These are phyloP conservation scores for Penicillium nucicola DNA, from an alignment of 495 filamentous ascomycete species.

Conservation along the genomic window DNA sequence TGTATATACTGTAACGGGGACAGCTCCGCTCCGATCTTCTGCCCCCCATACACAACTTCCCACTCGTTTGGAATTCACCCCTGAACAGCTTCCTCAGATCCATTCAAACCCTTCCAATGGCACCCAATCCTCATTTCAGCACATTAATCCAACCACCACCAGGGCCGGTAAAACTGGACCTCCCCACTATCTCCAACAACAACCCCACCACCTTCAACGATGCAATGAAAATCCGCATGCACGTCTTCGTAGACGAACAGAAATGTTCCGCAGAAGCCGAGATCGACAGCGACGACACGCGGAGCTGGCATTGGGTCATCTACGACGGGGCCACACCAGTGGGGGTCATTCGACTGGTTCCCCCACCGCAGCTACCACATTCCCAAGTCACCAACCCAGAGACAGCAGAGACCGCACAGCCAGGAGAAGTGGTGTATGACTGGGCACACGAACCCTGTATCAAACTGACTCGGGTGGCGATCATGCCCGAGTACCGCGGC, in stretches of 20 bases:
- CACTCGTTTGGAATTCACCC: background rate
- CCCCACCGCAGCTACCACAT: constrained; percentile 67
- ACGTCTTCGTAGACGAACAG: constrained; percentile 80
- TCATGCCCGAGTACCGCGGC: constrained; percentile 58
- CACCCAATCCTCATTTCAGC: constrained; percentile 7
- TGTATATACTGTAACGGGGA: too few species aligned
- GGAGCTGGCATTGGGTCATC: constrained; percentile 79
- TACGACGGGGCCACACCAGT: constrained; percentile 50
- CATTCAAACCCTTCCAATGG: background rate
- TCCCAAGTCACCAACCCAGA: constrained; percentile 30
- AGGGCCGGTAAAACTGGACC: constrained; percentile 11
- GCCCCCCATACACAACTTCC: background rate
- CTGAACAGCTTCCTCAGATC: constrained; percentile 1
- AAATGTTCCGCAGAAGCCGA: constrained; percentile 63
- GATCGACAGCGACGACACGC: constrained; percentile 72
- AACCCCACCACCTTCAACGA: constrained; percentile 64
- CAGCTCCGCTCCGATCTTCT: too few species aligned
- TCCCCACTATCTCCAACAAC: constrained; percentile 23
- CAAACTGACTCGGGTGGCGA: constrained; percentile 75
- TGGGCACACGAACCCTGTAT: constrained; percentile 64
- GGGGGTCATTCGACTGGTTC: constrained; percentile 74
- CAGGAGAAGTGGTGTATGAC: constrained; percentile 14
- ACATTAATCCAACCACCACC: constrained; percentile 26
- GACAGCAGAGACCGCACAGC: too few species aligned
- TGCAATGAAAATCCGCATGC: constrained; percentile 72